Conservation (phyloP, 2,329 filamentous ascomycete genomes). For the Trichoderma brevicompactum region DNA sequence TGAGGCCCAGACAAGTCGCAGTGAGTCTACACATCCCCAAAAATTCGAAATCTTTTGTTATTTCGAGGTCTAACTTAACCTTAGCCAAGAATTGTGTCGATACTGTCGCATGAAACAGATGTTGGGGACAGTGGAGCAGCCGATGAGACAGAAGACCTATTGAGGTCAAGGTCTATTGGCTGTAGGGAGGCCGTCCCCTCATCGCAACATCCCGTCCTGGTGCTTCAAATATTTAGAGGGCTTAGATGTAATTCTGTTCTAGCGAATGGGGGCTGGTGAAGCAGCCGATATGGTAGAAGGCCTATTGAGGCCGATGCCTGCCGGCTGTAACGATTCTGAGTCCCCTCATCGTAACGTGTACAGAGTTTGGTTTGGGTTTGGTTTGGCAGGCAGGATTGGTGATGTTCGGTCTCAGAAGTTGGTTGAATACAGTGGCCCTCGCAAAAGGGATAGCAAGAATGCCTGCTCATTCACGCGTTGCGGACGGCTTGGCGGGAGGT, state of each 20-base stretch:
- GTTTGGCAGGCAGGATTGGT: not conserved
- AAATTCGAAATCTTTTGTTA: too few relatives aligned
- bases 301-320: not conserved
- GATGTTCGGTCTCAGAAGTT: not conserved
- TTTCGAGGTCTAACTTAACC: not conserved
- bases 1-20: not conserved
- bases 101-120: not conserved
- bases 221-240: not conserved
- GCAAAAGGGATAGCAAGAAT: not conserved
- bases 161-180: not conserved
- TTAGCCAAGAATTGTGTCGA: not conserved
- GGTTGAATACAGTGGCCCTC: too few relatives aligned
- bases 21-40: not conserved
- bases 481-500: not conserved
- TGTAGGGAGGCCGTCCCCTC: not conserved
- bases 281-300: not conserved
- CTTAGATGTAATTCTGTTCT: not conserved
- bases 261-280: not conserved
- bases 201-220: not conserved
- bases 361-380: not conserved
- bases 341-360: slow-evolving; percentile 8
- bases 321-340: not conserved
- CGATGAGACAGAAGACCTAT: not conserved
- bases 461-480: not conserved
- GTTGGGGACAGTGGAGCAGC: not conserved